Conservation (phyloP, 352 stramenopile genomes). For the Blastocystis hominis region DNA sequence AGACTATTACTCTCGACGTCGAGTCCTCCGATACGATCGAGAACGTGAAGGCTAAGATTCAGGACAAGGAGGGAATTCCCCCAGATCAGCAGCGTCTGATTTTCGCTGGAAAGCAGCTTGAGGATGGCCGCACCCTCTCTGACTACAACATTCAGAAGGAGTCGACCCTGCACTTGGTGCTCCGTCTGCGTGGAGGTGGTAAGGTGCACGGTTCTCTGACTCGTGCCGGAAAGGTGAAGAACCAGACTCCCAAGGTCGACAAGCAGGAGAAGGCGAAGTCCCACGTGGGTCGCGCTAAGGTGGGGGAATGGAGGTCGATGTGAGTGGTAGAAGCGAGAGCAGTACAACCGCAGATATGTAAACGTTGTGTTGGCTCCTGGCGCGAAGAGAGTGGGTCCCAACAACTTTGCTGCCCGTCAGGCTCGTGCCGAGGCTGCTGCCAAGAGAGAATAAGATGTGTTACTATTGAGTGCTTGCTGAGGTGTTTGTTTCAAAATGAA, state of each 20-base stretch:
- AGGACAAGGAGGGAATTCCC: no score
- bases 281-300: constrained; percentile 86
- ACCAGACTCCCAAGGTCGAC: constrained; percentile 97
- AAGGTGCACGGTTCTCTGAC: constrained; percentile 98
- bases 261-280: constrained; percentile 91
- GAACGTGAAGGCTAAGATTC: no score
- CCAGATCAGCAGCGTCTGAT: constrained; percentile 94
- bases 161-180: no score
- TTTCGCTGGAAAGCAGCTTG: no score
- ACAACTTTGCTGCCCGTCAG: constrained; percentile 80
- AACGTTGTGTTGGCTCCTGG: constrained; percentile 92
- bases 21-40: no score
- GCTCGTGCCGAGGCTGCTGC: constrained; percentile 59
- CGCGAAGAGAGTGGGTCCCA: constrained; percentile 91
- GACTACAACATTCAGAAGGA: no score
- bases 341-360: constrained; percentile 99
- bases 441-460: constrained; percentile 77
- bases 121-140: no score
- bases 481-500: constrained; percentile 17
- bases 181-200: no score
- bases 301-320: neutral
- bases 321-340: constrained; percentile 83
- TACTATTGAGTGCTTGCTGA: constrained; percentile 37
- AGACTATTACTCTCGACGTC: no score
- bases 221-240: constrained; percentile 99